These are phyloP conservation scores for Leccinum griseonigrum DNA, from an alignment of 1,284 basidiomycete species.

Conservation along the genomic window DNA sequence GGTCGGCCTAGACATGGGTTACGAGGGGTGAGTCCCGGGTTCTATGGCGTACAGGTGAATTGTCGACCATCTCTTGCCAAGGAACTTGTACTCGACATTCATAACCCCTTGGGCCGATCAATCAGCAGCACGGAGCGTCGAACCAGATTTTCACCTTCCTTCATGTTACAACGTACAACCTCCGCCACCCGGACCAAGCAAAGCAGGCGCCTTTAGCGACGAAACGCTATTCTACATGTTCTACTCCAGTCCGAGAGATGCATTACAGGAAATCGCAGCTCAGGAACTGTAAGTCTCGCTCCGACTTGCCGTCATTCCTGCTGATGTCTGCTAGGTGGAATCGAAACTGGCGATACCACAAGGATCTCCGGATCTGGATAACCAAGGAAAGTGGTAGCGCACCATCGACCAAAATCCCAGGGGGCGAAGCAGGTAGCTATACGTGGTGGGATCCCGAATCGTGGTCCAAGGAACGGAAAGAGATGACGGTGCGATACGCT, in stretches of 20 bases:
- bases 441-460: conserved; percentile 91
- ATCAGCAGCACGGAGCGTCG: conserved; percentile 76
- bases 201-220: conserved; percentile 89
- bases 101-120: conserved; percentile 97
- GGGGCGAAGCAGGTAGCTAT: conserved; percentile 87
- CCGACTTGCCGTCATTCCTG: not conserved
- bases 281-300: conserved; percentile 81
- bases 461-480: conserved; percentile 85
- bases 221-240: conserved; percentile 99
- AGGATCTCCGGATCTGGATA: conserved; percentile 92
- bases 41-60: conserved; percentile 17
- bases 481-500: conserved; percentile 83
- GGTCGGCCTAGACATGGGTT: conserved; percentile 89
- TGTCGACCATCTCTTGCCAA: conserved; percentile 25
- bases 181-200: conserved; percentile 83
- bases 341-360: conserved; percentile 98
- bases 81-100: conserved; percentile 90
- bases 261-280: conserved; percentile 92
- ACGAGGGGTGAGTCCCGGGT: conserved; percentile 64
- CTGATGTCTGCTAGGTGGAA: conserved; percentile 64
- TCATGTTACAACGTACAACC: conserved; percentile 94
- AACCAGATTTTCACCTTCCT: conserved; percentile 91
- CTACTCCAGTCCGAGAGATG: conserved; percentile 92
- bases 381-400: conserved; percentile 88
- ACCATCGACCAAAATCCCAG: conserved; percentile 84